Conservation (phyloP, 2,329 filamentous ascomycete genomes). For the Diaporthe velutina region DNA sequence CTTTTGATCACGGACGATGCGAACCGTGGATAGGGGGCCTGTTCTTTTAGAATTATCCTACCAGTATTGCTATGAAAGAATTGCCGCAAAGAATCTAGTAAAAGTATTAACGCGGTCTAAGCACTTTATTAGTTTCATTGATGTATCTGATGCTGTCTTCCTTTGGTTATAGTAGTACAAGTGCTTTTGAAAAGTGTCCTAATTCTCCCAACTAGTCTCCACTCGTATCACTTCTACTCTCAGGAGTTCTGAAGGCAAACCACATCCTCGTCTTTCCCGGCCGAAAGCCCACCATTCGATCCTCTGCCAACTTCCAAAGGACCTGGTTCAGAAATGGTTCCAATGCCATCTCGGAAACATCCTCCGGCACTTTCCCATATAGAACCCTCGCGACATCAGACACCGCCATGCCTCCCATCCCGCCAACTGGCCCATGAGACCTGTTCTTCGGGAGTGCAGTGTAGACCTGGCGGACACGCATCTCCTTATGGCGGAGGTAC, state of each 20-base stretch:
- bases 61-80: too few relatives aligned
- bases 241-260: background rate
- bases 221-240: background rate
- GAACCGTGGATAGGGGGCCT: too few relatives aligned
- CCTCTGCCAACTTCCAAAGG: background rate
- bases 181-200: background rate
- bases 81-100: too few relatives aligned
- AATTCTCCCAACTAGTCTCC: background rate
- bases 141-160: background rate
- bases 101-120: too few relatives aligned
- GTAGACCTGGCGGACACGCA: background rate
- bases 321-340: background rate
- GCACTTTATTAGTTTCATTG: too few relatives aligned
- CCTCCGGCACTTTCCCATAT: background rate
- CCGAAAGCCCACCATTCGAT: background rate
- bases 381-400: background rate
- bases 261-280: background rate
- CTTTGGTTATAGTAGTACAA: background rate
- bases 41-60: too few relatives aligned
- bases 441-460: background rate
- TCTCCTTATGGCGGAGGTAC: background rate
- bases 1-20: too few relatives aligned
- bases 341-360: background rate
- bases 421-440: background rate
- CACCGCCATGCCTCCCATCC: background rate